Percentiles rank a stretch among this genome's conserved stretches.
Conservation (phyloP, 176 grass and related monocot species). For the Carex myosuroides region DNA sequence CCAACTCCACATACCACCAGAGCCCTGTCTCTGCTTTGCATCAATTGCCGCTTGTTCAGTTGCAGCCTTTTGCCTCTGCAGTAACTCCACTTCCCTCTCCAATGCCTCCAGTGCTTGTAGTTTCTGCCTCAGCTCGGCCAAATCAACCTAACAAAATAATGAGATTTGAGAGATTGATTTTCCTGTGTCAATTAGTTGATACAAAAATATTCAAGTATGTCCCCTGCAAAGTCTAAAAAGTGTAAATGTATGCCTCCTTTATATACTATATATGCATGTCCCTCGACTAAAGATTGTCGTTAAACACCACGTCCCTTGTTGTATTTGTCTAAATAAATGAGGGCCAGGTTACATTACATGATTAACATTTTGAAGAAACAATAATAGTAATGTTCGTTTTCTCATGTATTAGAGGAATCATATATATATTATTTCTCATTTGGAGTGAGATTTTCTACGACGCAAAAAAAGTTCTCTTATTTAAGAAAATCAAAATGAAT, state of each 20-base stretch:
- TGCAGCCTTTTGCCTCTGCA: conserved; percentile 69
- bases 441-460: background rate
- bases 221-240: background rate
- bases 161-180: background rate
- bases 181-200: background rate
- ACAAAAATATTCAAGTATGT: background rate
- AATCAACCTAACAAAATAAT: conserved; percentile 58
- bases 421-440: background rate
- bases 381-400: background rate
- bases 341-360: background rate
- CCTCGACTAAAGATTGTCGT: background rate
- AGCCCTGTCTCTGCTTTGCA: conserved; percentile 60
- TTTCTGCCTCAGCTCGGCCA: conserved; percentile 90
- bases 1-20: conserved; percentile 90
- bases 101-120: conserved; percentile 63
- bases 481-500: background rate
- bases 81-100: conserved; percentile 84
- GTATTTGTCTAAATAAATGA: background rate
- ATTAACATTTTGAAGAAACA: background rate
- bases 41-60: conserved; percentile 71
- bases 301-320: background rate
- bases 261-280: background rate
- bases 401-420: background rate
- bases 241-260: background rate
- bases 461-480: background rate